Conservation (phyloP, 2,329 filamentous ascomycete species). For the Diplodia seriata region DNA sequence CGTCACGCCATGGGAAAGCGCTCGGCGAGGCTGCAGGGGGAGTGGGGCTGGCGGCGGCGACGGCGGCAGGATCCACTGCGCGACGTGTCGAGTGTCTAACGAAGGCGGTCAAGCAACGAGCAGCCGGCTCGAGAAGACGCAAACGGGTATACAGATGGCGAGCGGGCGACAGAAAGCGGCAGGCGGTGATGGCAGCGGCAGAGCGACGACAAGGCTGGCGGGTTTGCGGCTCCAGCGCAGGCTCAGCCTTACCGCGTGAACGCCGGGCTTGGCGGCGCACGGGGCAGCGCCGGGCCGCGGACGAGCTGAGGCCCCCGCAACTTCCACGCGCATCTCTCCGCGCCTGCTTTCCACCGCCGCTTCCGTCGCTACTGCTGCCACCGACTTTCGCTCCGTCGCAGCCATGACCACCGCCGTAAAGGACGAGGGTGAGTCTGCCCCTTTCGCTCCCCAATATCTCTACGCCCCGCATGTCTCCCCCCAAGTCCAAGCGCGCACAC, state of each 20-base stretch:
- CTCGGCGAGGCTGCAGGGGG: constrained; percentile 11
- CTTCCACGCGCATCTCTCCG: constrained; percentile 29
- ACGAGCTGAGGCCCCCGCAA: constrained; percentile 23
- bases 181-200: constrained; percentile 1
- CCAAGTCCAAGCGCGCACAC: constrained; percentile 10
- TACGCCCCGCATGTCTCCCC: constrained; percentile 24
- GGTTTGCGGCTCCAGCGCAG: neutral
- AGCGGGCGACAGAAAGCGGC: neutral
- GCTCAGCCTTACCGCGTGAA: constrained; percentile 25
- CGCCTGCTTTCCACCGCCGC: constrained; percentile 28
- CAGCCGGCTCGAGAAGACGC: neutral
- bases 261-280: constrained; percentile 19
- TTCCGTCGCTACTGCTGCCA: constrained; percentile 28
- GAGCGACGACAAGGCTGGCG: neutral
- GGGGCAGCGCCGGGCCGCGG: neutral
- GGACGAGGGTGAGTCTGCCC: constrained; percentile 47
- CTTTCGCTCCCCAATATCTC: constrained; percentile 23
- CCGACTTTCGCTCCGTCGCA: constrained; percentile 30
- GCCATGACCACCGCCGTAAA: constrained; percentile 45
- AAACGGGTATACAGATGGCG: too few relatives aligned
- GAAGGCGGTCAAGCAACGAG: neutral
- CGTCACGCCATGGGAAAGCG: constrained; percentile 24
- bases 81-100: constrained; percentile 8
- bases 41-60: constrained; percentile 10
- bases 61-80: constrained; percentile 21